phyloP scores from a whole-genome alignment of 83 land plant species.

The Picea abies region DNA sequence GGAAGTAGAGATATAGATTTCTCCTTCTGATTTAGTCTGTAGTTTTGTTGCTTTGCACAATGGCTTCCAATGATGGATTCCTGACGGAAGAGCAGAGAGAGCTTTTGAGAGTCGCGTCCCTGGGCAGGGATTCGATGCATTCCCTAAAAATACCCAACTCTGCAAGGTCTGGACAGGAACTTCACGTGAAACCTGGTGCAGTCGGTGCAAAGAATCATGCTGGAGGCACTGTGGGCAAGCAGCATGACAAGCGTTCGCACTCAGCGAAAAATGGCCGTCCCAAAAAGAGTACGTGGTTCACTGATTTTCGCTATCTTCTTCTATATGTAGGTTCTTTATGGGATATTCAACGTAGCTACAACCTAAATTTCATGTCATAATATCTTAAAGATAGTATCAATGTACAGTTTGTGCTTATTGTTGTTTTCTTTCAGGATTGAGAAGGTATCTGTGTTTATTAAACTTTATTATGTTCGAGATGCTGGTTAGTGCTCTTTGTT shows the following conservation, averaged over 20 bases:
- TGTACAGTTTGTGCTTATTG: too few species aligned
- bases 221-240: conserved; percentile 23
- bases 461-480: too few species aligned
- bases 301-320: background rate
- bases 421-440: too few species aligned
- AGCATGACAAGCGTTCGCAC: conserved; percentile 20
- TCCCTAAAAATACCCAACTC: conserved; percentile 24
- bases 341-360: too few species aligned
- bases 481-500: too few species aligned
- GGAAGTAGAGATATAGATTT: too few species aligned
- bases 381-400: too few species aligned
- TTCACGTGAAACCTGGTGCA: conserved; percentile 12
- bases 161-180: conserved; percentile 22
- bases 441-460: too few species aligned
- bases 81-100: conserved; percentile 37
- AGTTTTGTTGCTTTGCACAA: too few species aligned
- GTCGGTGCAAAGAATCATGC: conserved; percentile 12
- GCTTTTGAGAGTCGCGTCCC: conserved; percentile 20
- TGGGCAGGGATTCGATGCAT: conserved; percentile 25
- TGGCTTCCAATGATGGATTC: conserved; percentile 24
- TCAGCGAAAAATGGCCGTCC: conserved; percentile 31
- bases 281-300: conserved; percentile 31
- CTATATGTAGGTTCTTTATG: too few species aligned
- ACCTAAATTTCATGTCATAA: too few species aligned
- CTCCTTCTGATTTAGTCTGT: too few species aligned